Conservation (phyloP, 2,329 filamentous ascomycete genomes). For the Didymella exigua region DNA sequence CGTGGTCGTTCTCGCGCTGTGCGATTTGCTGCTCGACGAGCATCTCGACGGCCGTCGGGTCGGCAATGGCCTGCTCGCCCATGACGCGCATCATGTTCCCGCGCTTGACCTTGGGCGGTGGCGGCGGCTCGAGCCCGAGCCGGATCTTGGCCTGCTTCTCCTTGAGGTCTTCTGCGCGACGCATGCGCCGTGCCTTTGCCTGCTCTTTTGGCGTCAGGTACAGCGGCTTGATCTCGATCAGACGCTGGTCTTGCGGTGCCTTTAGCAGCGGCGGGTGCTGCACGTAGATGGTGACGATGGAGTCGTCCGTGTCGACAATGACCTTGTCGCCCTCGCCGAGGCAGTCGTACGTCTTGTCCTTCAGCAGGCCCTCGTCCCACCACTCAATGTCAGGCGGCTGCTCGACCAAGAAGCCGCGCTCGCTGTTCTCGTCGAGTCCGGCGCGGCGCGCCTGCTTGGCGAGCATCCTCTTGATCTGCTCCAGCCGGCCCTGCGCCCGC, state of each 20-base stretch:
- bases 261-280: constrained; percentile 92
- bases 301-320: constrained; percentile 78
- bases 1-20: constrained; percentile 79
- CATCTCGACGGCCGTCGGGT: constrained; percentile 95
- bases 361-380: constrained; percentile 92
- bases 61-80: constrained; percentile 89
- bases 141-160: constrained; percentile 96
- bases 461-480: constrained; percentile 93
- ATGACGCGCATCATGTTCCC: constrained; percentile 97
- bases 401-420: constrained; percentile 87
- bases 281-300: constrained; percentile 86
- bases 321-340: constrained; percentile 69
- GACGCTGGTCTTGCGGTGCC: constrained; percentile 85
- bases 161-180: constrained; percentile 89
- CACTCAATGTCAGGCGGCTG: constrained; percentile 88
- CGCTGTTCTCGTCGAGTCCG: constrained; percentile 92
- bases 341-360: constrained; percentile 74
- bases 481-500: constrained; percentile 83
- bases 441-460: constrained; percentile 85
- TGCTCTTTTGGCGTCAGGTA: constrained; percentile 90
- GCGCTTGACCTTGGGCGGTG: constrained; percentile 95
- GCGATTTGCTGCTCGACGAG: constrained; percentile 92
- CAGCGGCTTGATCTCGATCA: constrained; percentile 83
- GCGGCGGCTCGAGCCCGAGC: constrained; percentile 84
- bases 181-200: constrained; percentile 85